A percentile compares a stretch with the other conserved stretches of the same genome.
Evolutionary conservation across 1,284 basidiomycete species (phyloP).

Genomic region (Cutaneotrichosporon mucoides): DNA sequence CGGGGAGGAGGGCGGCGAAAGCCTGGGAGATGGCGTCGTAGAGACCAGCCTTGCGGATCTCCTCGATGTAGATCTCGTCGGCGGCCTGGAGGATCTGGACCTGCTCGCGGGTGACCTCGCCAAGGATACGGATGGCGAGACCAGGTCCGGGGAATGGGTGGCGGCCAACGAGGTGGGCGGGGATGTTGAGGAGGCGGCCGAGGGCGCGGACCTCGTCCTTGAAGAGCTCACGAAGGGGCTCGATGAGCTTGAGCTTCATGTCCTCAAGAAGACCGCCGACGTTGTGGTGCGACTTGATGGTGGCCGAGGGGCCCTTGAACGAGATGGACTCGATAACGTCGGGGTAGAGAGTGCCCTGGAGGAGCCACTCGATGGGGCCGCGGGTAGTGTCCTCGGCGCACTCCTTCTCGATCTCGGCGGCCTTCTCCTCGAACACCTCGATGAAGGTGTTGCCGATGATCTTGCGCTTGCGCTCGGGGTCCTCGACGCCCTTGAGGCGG

Average conservation of each 20-base stretch:
- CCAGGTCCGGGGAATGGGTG: constrained; percentile 99
- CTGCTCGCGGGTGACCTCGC: constrained; percentile 87
- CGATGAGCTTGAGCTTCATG: constrained; percentile 99
- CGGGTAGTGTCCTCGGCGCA: constrained; percentile 67
- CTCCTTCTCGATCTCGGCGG: constrained; percentile 74
- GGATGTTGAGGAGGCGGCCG: constrained; percentile 85
- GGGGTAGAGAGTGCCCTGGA: constrained; percentile 98
- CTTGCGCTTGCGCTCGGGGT: constrained; percentile 96
- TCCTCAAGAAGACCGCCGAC: constrained; percentile 94
- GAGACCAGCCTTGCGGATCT: constrained; percentile 85
- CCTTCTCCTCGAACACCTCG: constrained; percentile 93
- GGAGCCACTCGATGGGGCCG: constrained; percentile 91
- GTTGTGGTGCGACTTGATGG: constrained; percentile 99
- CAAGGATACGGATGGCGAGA: constrained; percentile 97
- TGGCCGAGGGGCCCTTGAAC: constrained; percentile 98
- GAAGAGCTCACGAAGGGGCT: constrained; percentile 95
- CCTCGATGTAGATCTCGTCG: constrained; percentile 95
- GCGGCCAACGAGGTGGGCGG: constrained; percentile 85
- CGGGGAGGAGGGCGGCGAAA: constrained; percentile 94
- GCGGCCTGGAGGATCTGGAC: constrained; percentile 92
- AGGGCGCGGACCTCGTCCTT: constrained; percentile 97
- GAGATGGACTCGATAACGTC: constrained; percentile 99
- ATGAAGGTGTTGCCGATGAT: constrained; percentile 99
- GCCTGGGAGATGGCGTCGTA: constrained; percentile 97
- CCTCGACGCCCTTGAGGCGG: constrained; percentile 84